Percentiles rank a stretch among this genome's conserved stretches.
Evolutionary conservation across 257 asterid genomes (phyloP).

Genomic region (Scutellaria barbata): DNA sequence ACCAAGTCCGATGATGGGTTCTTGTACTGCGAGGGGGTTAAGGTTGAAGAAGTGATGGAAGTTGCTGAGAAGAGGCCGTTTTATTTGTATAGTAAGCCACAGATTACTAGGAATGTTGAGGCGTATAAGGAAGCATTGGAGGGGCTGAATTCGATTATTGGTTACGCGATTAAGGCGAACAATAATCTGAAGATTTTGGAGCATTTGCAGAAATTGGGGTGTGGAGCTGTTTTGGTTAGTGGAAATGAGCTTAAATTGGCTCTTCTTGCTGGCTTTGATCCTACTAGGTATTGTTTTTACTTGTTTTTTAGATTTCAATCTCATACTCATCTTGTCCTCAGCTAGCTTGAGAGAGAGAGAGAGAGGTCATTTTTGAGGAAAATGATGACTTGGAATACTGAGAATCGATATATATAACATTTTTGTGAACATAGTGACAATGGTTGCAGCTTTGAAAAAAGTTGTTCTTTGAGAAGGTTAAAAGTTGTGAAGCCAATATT

Average conservation of each 20-base stretch:
- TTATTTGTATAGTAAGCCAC: conserved; percentile 86
- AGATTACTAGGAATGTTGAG: conserved; percentile 80
- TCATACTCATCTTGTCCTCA: too few relatives aligned
- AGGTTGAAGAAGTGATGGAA: conserved; percentile 77
- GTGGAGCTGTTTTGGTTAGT: conserved; percentile 96
- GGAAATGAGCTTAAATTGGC: conserved; percentile 94
- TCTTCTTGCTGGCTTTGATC: conserved; percentile 87
- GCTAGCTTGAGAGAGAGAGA: too few relatives aligned
- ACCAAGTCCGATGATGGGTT: conserved; percentile 74
- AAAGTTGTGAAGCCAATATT: background rate
- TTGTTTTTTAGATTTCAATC: too few relatives aligned
- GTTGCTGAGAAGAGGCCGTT: conserved; percentile 77
- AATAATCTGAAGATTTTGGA: conserved; percentile 89
- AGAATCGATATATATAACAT: too few relatives aligned
- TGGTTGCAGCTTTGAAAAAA: background rate
- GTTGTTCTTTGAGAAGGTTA: background rate
- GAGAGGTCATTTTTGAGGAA: too few relatives aligned
- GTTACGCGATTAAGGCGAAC: conserved; percentile 95
- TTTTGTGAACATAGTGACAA: background rate
- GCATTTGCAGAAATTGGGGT: conserved; percentile 76
- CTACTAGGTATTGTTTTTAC: conserved; percentile 55
- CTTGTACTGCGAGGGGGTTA: conserved; percentile 70
- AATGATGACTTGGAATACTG: too few relatives aligned
- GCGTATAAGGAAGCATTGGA: conserved; percentile 85
- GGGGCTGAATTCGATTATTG: conserved; percentile 75